Evolutionary conservation across 73 alveolate genomes (phyloP).

Genomic region (Paramecium sexaurelia): DNA sequence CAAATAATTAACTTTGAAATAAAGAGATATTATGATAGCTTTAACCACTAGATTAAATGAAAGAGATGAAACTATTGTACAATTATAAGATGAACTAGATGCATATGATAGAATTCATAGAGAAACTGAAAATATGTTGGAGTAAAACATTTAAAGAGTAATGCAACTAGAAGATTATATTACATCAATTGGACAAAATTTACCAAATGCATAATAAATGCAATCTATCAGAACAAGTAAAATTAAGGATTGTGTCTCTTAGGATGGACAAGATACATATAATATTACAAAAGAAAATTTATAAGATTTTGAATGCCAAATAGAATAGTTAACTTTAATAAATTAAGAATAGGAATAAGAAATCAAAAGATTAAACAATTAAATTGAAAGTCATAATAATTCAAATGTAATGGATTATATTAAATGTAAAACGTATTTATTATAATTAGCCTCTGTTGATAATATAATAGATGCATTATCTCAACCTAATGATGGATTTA

Average conservation of each 20-base stretch:
- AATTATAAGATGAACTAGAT: constrained; percentile 92
- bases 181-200: constrained; percentile 38
- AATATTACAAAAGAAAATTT: constrained; percentile 60
- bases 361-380: not conserved
- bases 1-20: constrained; percentile 95
- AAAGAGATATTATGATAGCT: constrained; percentile 99
- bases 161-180: constrained; percentile 69
- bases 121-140: constrained; percentile 79
- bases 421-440: not conserved
- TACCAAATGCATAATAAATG: constrained; percentile 56
- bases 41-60: constrained; percentile 97
- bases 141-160: constrained; percentile 58
- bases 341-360: not conserved
- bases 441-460: constrained; percentile 16
- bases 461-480: constrained; percentile 11
- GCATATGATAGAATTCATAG: constrained; percentile 84
- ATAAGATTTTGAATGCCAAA: constrained; percentile 54
- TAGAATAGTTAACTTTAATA: constrained; percentile 14
- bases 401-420: not conserved
- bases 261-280: constrained; percentile 56
- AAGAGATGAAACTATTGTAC: constrained; percentile 98
- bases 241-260: constrained; percentile 12
- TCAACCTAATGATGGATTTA: not conserved
- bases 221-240: constrained; percentile 40
- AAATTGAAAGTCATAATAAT: not conserved